Evolutionary conservation across 169 alveolate genomes (phyloP).

Genomic region (Plasmodium inui): DNA sequence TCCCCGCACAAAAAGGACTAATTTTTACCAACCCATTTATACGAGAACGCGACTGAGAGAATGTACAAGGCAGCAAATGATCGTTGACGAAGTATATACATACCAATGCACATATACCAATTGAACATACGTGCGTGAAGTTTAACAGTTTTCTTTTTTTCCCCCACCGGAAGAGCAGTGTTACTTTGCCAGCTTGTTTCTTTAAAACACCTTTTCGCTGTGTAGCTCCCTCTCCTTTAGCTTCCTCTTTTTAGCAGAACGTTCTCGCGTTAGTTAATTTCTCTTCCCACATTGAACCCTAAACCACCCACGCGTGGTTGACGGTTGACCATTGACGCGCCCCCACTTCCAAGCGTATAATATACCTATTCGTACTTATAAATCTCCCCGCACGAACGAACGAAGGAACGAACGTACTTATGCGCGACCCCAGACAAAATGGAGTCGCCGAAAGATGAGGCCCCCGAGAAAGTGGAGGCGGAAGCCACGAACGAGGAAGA

Average conservation of each 20-base stretch:
- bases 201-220: neutral
- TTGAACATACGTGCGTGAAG: neutral
- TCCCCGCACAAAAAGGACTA: neutral
- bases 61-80: neutral
- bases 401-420: neutral
- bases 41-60: neutral
- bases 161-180: neutral
- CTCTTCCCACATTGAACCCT: neutral
- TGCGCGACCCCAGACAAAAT: neutral
- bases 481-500: conserved; percentile 20
- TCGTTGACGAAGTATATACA: neutral
- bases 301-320: neutral
- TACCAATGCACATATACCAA: neutral
- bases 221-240: neutral
- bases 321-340: neutral
- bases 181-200: neutral
- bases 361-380: neutral
- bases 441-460: conserved; percentile 39
- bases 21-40: neutral
- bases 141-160: too few species aligned
- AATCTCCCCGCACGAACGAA: neutral
- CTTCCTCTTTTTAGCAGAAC: neutral
- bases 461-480: conserved; percentile 13
- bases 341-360: neutral
- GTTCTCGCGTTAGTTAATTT: neutral